Base-by-base conservation (phyloP, 2,329 filamentous ascomycete species). In the Cladophialophora bantiana region DNA sequence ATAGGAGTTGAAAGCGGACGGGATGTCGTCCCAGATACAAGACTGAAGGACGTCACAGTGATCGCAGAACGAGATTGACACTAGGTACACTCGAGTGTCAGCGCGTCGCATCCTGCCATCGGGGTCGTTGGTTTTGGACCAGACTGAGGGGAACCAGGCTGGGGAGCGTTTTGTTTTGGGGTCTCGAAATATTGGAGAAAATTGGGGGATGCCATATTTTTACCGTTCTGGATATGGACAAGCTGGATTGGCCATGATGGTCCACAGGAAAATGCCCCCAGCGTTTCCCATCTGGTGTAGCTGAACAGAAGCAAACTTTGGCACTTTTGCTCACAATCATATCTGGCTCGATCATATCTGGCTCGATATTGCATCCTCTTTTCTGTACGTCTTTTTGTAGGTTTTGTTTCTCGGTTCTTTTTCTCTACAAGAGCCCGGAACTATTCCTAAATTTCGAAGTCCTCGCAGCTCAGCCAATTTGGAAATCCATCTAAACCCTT, bases 251-350 rank as follows among this genome's bases (percentile, higher is more conserved):
- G 45, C 18, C 18, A 50, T 26, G 18, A 50, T 7, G 18, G 9
- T 26, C 18, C 45, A 10, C 4, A 50, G 12, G 45, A n/a, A 26
- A 20, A n/a, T 20, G 18, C 18, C 3, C 20, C 18, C 4, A 50
- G 45, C 18, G n/a, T 50, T 13, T 7, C 3, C 18, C 18, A 26
- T 50, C 2, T 50, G 45, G 45, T 48, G 4, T 50, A 26, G 18
- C 3, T 50, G 45, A 50, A 50, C 45, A 26, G 45, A 50, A 31
- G 45, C 40, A 18, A 50, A 10, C 45, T 45, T 50, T 18, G 18
- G 45, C 45, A 26, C 40, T 50, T 50, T 50, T 50, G 10, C 45
- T 26, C 7, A 12, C 45, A n/a, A 48, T 50, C 18, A 50, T 50
- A 50, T 50, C 45, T 50, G 1, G 7, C 45, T 50, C 18, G 7